Conservation (phyloP, 768 basidiomycete genomes). For the Auriscalpium vulgare region DNA sequence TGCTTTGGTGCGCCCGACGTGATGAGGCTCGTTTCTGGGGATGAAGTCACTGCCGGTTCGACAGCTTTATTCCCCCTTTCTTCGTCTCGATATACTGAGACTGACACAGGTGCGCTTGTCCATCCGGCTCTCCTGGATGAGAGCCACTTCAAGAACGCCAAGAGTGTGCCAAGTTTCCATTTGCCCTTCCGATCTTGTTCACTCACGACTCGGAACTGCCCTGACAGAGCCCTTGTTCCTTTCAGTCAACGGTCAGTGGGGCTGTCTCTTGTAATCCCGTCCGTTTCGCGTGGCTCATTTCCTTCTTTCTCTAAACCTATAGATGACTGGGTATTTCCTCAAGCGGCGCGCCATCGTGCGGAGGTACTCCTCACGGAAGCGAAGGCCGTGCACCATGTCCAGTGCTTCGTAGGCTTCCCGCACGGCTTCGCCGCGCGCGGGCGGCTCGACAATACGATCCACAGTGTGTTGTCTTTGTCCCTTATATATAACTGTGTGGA, state of each 20-base stretch:
- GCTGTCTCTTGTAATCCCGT: neutral
- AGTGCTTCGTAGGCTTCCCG: neutral
- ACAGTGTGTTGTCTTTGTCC: neutral
- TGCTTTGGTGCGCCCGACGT: slow-evolving; percentile 1
- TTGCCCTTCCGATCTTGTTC: too few species aligned
- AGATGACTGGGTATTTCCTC: neutral
- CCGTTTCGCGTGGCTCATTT: too few species aligned
- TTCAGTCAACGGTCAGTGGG: neutral
- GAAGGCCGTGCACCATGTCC: neutral
- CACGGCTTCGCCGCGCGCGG: neutral
- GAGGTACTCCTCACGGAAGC: neutral
- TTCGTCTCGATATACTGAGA: neutral
- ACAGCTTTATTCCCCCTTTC: neutral
- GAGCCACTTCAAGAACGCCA: neutral
- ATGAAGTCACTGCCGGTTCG: neutral
- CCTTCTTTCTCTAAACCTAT: neutral
- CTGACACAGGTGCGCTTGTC: neutral
- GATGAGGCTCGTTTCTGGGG: neutral
- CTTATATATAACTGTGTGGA: neutral
- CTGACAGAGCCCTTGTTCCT: neutral
- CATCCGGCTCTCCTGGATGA: neutral
- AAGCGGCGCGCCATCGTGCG: neutral
- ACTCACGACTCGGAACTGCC: neutral
- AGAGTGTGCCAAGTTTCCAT: neutral
- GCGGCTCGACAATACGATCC: neutral